Evolutionary conservation across 2,329 filamentous ascomycete genomes (phyloP).

Genomic region (Didymosphaeria variabile): DNA sequence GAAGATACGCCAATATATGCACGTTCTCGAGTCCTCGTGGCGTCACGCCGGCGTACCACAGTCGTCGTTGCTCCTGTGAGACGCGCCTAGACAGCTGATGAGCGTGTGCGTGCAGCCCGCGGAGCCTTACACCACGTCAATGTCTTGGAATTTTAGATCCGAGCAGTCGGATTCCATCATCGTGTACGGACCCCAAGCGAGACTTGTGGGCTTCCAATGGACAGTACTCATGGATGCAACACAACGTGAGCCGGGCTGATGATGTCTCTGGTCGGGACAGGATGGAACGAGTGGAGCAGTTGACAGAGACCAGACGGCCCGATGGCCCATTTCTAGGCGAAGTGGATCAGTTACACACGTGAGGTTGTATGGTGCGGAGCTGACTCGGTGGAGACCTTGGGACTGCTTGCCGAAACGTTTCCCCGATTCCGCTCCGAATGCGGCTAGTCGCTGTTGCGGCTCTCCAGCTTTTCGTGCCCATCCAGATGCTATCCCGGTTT

Average conservation of each 20-base stretch:
- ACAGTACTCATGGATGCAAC: background rate
- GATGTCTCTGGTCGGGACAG: conserved; percentile 1
- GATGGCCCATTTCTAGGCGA: background rate
- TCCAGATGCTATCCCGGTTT: background rate
- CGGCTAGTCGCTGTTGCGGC: conserved; percentile 5
- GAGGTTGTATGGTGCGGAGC: background rate
- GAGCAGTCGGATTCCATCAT: conserved; percentile 1
- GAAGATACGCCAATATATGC: background rate
- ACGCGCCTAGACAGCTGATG: background rate
- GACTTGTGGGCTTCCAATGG: conserved; percentile 2
- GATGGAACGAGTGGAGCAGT: background rate
- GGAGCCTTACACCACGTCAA: background rate
- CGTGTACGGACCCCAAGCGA: conserved; percentile 1
- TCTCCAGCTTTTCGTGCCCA: conserved; percentile 27
- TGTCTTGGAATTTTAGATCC: background rate
- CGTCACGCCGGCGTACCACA: conserved; percentile 4
- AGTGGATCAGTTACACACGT: background rate
- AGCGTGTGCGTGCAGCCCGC: background rate
- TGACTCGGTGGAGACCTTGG: no score
- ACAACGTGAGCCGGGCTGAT: conserved; percentile 2
- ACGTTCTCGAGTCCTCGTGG: conserved; percentile 7
- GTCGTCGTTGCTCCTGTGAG: background rate
- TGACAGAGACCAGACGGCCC: background rate
- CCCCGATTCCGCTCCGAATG: conserved; percentile 8
- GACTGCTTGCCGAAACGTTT: no score